Evolutionary conservation across 2,329 filamentous ascomycete species (phyloP), one percentile per base, ranked within the genome.

Genomic region (Blumeria hordei): DNA sequence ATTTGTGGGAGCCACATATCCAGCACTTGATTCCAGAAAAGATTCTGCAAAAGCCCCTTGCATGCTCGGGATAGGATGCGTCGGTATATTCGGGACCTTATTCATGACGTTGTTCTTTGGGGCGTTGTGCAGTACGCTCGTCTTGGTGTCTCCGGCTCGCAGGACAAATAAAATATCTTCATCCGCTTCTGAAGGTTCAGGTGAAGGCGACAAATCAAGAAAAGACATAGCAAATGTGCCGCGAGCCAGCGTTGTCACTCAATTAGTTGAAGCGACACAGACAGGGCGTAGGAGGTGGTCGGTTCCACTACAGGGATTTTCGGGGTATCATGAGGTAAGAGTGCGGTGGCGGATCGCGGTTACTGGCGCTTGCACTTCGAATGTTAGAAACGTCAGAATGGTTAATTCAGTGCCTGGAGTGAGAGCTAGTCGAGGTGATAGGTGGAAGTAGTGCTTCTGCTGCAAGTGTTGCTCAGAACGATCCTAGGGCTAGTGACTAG

Each of bases 31-130:
- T 64, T 92, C 86, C 56, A 78, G 70, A 61, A 92, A 77, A 1
- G 85, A 90, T 68, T 92, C 86, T 61, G 84, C 80, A 65, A 93
- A 92, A 58, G 86, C 84, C 58, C 75, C 77, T 66, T 92, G 86
- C 77, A 92, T 84, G 34, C 76, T 75, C 14, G 77, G 70, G 54
- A 92, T 81, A 6, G 86, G 86, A 64, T 93, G 86, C 44, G n/a
- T 47, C 1, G 44, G 44, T 18, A 47, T 47, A 11, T 47, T 47
- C 11, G 21, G 21, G 21, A 28, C 21, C 21, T 28, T 28, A 28
- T 28, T 28, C 21, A 28, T 28, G 21, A 28, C 21, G 21, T 28
- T 4, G 21, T 28, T 28, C 21, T 28, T 28, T 4, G 21, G 21
- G 21, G 21, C 21, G 21, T 28, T 28, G 21, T 28, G 21, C 21